Base-by-base conservation (phyloP, 148 eudicot genomes). In the Diospyros kaki region DNA sequence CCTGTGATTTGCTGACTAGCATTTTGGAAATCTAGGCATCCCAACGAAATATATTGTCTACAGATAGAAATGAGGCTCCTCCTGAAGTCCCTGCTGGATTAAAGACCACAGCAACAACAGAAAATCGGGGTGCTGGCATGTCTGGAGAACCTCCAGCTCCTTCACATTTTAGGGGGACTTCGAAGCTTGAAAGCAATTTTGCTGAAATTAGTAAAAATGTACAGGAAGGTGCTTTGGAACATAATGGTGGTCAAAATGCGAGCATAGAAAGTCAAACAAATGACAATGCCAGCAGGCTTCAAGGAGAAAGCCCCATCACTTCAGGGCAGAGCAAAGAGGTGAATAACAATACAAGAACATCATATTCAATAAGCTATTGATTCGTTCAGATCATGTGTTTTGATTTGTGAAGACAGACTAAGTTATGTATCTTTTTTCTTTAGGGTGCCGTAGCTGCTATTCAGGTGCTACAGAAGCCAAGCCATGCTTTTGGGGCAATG, bases 401-500 rank as follows among this genome's bases (percentile, higher is more conserved):
- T 17, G 46, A n/a, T 40, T 43, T 41, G 48, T 60, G 53, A 28
- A 41, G 28, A 73, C 43, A 61, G 55, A 44, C 53, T n/a, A 44
- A 58, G 53, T 45, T 12, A n/a, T 69, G 9, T 15, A 60, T 14
- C 63, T 15, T 56, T 64, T 17, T 5, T 68, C 17, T 72, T 55
- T 75, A 91, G 96, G 85, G 75, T 75, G 76, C 89, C 52, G 90
- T 77, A 82, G 93, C 84, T 64, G 93, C 90, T 66, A 84, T 96
- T 79, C 90, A 89, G 81, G 84, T 86, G 82, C 63, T 87, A 59
- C 93, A 89, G 86, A 93, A 87, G 78, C 98, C 99, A 58, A 86
- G 82, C 59, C 84, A 90, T 78, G 91, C 86, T 77, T 89, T 92
- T 88, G 99, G 97, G 75, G 94, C 94, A 51, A 68, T 96, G 76